phyloP scores from a whole-genome alignment of 352 stramenopile species.

The Aphanomyces stellatus region DNA sequence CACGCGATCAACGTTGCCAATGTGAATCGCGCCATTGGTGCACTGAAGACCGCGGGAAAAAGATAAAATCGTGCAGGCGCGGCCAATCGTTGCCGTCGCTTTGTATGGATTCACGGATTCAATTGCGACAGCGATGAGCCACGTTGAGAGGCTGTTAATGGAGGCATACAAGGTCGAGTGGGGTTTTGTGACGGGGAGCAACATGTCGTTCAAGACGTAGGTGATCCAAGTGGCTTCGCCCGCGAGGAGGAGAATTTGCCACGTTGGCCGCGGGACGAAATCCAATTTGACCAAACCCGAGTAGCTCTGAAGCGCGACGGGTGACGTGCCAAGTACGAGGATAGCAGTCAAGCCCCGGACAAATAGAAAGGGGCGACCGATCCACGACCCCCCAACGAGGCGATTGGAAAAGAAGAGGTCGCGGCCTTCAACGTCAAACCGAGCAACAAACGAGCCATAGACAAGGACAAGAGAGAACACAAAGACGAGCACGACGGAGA shows the following conservation, averaged over 20 bases:
- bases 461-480: too few relatives aligned
- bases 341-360: too few relatives aligned
- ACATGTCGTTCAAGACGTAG: slow-evolving; percentile 8
- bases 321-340: background rate
- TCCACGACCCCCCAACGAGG: too few relatives aligned
- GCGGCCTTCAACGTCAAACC: too few relatives aligned
- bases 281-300: background rate
- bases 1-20: background rate
- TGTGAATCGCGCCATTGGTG: background rate
- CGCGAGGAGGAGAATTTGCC: background rate
- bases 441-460: too few relatives aligned
- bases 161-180: background rate
- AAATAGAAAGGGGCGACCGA: too few relatives aligned
- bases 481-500: too few relatives aligned
- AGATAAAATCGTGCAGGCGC: background rate
- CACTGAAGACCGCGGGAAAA: background rate
- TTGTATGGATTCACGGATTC: background rate
- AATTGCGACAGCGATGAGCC: background rate
- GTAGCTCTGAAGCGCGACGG: background rate
- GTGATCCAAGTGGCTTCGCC: slow-evolving; percentile 10
- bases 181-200: background rate
- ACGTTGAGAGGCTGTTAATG: background rate
- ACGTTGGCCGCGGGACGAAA: background rate
- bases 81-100: background rate
- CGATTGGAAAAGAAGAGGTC: too few relatives aligned